A percentile compares a stretch with the other conserved stretches of the same genome.
Evolutionary conservation across 2,329 filamentous ascomycete genomes (phyloP).

Genomic region (Cladosporium cucumerinum): DNA sequence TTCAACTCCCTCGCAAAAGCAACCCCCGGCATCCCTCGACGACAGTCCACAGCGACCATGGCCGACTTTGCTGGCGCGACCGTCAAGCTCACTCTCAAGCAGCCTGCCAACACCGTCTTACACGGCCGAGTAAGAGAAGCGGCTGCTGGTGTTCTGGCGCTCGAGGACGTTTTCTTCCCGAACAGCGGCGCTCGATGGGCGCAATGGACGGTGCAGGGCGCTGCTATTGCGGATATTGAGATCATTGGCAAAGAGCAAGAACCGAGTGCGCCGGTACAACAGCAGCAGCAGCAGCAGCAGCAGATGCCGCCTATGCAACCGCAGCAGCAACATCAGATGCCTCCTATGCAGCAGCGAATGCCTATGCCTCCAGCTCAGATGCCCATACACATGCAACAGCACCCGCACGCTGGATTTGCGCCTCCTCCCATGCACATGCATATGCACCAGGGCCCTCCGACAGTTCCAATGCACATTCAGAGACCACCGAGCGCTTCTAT

Average conservation of each 20-base stretch:
- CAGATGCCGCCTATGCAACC: background rate
- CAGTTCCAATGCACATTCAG: slow-evolving; percentile 18
- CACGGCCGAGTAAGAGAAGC: slow-evolving; percentile 70
- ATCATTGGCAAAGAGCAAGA: slow-evolving; percentile 34
- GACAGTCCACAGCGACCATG: slow-evolving; percentile 45
- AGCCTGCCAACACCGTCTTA: slow-evolving; percentile 61
- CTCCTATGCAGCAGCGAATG: slow-evolving; percentile 20
- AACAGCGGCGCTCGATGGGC: slow-evolving; percentile 52
- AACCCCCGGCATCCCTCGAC: background rate
- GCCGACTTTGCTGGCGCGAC: slow-evolving; percentile 72
- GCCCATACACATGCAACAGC: slow-evolving; percentile 14
- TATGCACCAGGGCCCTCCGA: slow-evolving; percentile 22
- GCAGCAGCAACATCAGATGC: background rate
- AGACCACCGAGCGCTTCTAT: slow-evolving; percentile 18
- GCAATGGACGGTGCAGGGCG: slow-evolving; percentile 55
- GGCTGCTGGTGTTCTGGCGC: slow-evolving; percentile 61
- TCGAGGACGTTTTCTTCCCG: slow-evolving; percentile 62
- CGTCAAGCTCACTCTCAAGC: slow-evolving; percentile 68
- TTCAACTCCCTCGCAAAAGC: background rate
- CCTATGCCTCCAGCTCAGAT: slow-evolving; percentile 7
- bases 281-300: background rate
- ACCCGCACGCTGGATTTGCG: background rate
- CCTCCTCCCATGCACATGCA: slow-evolving; percentile 3
- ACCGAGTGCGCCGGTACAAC: background rate
- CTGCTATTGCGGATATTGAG: slow-evolving; percentile 58